Base-by-base conservation (phyloP, 805 yeast genomes). In the Wickerhamiella musiphila region DNA sequence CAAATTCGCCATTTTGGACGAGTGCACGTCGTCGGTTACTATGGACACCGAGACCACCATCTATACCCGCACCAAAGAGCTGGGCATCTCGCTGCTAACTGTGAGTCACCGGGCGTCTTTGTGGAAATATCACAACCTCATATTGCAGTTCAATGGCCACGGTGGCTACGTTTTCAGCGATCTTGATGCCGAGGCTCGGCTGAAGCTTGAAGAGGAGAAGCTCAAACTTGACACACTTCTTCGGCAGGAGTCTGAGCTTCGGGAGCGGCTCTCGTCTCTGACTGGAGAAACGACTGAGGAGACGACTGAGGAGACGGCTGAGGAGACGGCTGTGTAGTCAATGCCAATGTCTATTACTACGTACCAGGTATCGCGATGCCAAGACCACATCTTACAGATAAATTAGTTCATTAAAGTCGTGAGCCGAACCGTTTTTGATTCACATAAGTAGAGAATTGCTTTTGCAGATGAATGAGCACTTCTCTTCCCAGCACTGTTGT, bases 1-100 rank as follows among this genome's bases (percentile, higher is more conserved):
- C 2, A 77, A 72, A 52, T 84, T 83, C 62, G 96, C 96, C 0
- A 93, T 84, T 17, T 60, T 84, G 41, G 96, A 84, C 56, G 96
- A 84, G 58, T 84, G 94, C 54, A 84, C 96, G 1, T 81, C 94
- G 3, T 86, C 93, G 1, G 93, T 84, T 2, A 74, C 94, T 0
- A 79, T 90, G 8, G 78, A 77, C 38, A 75, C 83, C 70, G 96
- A 84, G 51, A 81, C 77, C 39, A 71, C 74, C 45, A 83, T 86
- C 79, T 84, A 84, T 48, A 55, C 70, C 32, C 76, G 77, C 46
- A 94, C 94, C 1, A 78, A 77, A 49, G 60, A 64, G 12, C 60
- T 78, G 39, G 79, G 81, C 0, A 82, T 83, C 35, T 78, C 94
- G 0, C 65, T 84, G 13, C 58, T 84, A 23, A 81, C 94, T 0